Base-by-base conservation (phyloP, 1,284 basidiomycete genomes). In the Puccinia polysora region DNA sequence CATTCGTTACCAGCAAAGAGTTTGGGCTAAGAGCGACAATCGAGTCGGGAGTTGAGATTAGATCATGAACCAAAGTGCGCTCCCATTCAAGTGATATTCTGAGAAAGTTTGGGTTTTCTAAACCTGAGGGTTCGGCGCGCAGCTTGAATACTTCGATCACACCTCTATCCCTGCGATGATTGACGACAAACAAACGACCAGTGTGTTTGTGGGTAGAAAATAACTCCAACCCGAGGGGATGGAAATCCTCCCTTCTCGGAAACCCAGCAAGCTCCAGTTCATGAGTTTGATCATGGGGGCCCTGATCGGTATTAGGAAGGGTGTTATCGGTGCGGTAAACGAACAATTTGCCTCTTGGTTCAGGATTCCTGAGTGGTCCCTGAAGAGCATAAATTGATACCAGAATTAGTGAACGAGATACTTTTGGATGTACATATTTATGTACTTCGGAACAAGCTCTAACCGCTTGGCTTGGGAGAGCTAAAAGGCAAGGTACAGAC, bases 151-250 rank as follows among this genome's bases (percentile, higher is more conserved):
- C 56, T 70, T 70, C 58, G 14, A 70, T 53, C 10, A 62, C 68
- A 53, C 56, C 52, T 60, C 58, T 45, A 53, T 70, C 68, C 40
- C 58, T n/a, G 12, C 68, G 55, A 40, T 70, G 68, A 43, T 62
- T 70, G 34, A 62, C 68, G 8, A 70, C 56, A 38, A 70, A 70
- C 7, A 70, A 36, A 5, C 58, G 30, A 23, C 45, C 45, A 18
- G 45, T n/a, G 7, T 83, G 83, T 50, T 85, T 86, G 0, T 80
- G 60, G 40, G 83, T 79, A 12, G 84, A 85, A 75, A 80, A 82
- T 1, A 83, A 73, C 32, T 83, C 84, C 68, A 86, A 75, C 0
- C 86, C 86, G 10, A 86, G 80, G 0, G 86, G 86, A 74, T 87
- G 86, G 73, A 86, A 86, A 74, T 84, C 83, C 73, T 84, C 81